A percentile compares a stretch with the other conserved stretches of the same genome.
These are phyloP conservation scores for Fibroporia radiculosa DNA, from an alignment of 768 basidiomycete genomes.

Conservation along the genomic window DNA sequence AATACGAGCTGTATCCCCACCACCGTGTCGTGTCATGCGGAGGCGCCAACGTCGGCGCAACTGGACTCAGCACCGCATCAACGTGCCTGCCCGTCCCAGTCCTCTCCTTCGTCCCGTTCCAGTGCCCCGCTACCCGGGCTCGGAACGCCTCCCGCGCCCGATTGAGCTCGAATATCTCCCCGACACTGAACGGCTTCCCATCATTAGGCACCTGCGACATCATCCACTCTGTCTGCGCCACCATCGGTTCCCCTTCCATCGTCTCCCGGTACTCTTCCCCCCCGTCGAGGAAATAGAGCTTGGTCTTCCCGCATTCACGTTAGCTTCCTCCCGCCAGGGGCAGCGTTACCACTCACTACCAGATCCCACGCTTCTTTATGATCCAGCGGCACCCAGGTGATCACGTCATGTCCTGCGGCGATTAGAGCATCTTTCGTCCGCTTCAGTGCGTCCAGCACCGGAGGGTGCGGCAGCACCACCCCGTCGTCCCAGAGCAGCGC, in stretches of 20 bases:
- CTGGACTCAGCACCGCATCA: slow-evolving; percentile 41
- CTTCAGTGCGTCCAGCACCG: slow-evolving; percentile 34
- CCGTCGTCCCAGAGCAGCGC: slow-evolving; percentile 46
- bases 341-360: slow-evolving; percentile 28
- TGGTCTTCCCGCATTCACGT: slow-evolving; percentile 24
- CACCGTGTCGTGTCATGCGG: slow-evolving; percentile 41
- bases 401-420: slow-evolving; percentile 44
- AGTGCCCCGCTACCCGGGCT: slow-evolving; percentile 31
- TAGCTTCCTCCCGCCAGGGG: slow-evolving; percentile 12
- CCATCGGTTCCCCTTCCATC: slow-evolving; percentile 28
- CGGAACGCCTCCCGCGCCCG: slow-evolving; percentile 36
- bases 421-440: slow-evolving; percentile 30
- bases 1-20: slow-evolving; percentile 45
- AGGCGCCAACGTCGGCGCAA: slow-evolving; percentile 38
- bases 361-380: slow-evolving; percentile 40
- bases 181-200: slow-evolving; percentile 30
- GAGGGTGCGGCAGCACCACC: slow-evolving; percentile 42
- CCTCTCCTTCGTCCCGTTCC: slow-evolving; percentile 32
- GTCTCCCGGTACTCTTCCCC: slow-evolving; percentile 37
- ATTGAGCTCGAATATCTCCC: slow-evolving; percentile 39
- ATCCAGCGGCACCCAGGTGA: slow-evolving; percentile 38
- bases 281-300: slow-evolving; percentile 43
- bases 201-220: slow-evolving; percentile 30
- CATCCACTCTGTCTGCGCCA: slow-evolving; percentile 39
- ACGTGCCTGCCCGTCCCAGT: slow-evolving; percentile 38